Percentiles rank a stretch among this genome's conserved stretches.
Conservation (phyloP, 2,329 filamentous ascomycete genomes). For the Penicillium olsonii region DNA sequence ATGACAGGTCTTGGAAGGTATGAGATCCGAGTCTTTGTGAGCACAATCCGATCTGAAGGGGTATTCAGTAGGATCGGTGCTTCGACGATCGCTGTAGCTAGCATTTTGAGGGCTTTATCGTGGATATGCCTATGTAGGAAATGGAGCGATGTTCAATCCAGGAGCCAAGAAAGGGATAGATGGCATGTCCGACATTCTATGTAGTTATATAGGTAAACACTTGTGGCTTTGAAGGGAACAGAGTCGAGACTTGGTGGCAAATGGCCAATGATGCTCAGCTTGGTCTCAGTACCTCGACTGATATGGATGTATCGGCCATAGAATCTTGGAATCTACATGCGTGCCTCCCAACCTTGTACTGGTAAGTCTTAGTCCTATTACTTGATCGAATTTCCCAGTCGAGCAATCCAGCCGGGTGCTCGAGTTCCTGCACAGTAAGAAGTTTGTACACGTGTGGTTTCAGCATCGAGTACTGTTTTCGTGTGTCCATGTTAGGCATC, state of each 20-base stretch:
- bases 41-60: background rate
- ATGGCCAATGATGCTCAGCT: too few relatives aligned
- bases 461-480: background rate
- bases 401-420: too few relatives aligned
- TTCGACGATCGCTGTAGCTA: background rate
- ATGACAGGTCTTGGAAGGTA: background rate
- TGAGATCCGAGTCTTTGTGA: background rate
- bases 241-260: background rate
- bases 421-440: background rate
- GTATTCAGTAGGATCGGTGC: background rate
- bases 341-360: too few relatives aligned
- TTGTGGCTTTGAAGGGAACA: background rate
- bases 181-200: background rate
- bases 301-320: background rate
- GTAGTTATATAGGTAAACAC: background rate
- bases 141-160: background rate
- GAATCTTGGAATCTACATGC: too few relatives aligned
- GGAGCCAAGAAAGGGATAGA: slow-evolving; percentile 4
- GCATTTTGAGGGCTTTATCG: slow-evolving; percentile 7
- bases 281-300: background rate
- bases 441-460: background rate
- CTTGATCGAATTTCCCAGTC: too few relatives aligned
- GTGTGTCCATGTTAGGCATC: background rate
- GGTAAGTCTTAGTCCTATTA: too few relatives aligned
- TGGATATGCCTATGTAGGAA: background rate